Percentiles rank a stretch among this genome's conserved stretches.
phyloP scores from a whole-genome alignment of 2,329 filamentous ascomycete genomes.

The Beauveria pseudobassiana region DNA sequence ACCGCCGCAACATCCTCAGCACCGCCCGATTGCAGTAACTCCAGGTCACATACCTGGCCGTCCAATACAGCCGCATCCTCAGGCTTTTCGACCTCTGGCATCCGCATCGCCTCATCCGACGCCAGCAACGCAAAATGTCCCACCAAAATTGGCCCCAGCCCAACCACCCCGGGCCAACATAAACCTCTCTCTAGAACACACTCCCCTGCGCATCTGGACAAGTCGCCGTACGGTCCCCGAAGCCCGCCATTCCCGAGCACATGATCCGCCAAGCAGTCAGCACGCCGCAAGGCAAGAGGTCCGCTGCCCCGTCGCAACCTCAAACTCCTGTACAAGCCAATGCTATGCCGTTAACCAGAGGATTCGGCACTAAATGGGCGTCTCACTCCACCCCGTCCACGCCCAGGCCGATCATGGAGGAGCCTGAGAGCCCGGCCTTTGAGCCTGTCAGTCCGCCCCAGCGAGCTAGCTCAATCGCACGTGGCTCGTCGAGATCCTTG shows the following conservation, averaged over 20 bases:
- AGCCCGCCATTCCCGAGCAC: conserved; percentile 33
- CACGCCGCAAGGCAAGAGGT: conserved; percentile 25
- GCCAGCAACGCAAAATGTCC: conserved; percentile 17
- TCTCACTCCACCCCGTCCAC: conserved; percentile 51
- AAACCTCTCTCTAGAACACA: conserved; percentile 19
- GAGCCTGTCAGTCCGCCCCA: conserved; percentile 53
- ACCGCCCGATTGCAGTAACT: conserved; percentile 1
- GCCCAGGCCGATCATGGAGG: conserved; percentile 32
- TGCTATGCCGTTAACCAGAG: conserved; percentile 23
- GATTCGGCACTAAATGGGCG: conserved; percentile 52
- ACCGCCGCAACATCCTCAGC: conserved; percentile 14
- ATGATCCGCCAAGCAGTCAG: conserved; percentile 32
- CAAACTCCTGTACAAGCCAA: conserved; percentile 28
- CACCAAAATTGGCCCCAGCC: conserved; percentile 23
- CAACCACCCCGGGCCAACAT: conserved; percentile 20
- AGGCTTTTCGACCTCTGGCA: conserved; percentile 23
- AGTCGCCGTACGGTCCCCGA: conserved; percentile 27
- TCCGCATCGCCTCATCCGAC: conserved; percentile 24
- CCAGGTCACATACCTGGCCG: conserved; percentile 15
- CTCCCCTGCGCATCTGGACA: conserved; percentile 22
- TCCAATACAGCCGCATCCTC: conserved; percentile 15
- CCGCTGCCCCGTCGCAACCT: conserved; percentile 24
- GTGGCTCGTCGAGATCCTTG: conserved; percentile 21
- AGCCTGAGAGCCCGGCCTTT: conserved; percentile 43
- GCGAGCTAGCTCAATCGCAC: conserved; percentile 29